Conservation (phyloP, 2,329 filamentous ascomycete genomes). For the Xylariaceae sp. region DNA sequence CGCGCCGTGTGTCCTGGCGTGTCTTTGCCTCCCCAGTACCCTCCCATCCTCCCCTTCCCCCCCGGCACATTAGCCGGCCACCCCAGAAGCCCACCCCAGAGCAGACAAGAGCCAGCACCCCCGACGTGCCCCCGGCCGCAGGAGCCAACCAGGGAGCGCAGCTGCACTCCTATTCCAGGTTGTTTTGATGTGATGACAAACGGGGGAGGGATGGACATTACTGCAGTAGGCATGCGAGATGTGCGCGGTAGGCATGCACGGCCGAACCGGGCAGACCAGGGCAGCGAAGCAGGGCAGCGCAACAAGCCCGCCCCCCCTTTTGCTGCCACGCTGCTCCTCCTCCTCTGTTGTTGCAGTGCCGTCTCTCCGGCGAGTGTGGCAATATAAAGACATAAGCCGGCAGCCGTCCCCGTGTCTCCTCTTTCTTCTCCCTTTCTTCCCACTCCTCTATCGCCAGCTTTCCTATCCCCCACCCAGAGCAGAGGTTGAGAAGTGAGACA, state of each 20-base stretch:
- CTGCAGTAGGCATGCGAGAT: conserved; percentile 4
- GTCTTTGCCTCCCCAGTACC: too few species aligned
- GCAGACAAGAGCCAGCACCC: too few species aligned
- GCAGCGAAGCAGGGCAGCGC: not conserved
- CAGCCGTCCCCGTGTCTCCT: not conserved
- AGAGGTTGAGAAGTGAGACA: conserved; percentile 10
- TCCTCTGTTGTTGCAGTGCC: too few species aligned
- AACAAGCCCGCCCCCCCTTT: not conserved
- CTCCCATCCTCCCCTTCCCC: too few species aligned
- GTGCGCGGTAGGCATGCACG: conserved; percentile 5
- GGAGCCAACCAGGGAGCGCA: conserved; percentile 12
- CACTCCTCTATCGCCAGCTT: conserved; percentile 3
- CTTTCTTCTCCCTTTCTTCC: conserved; percentile 1
- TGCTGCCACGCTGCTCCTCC: too few species aligned
- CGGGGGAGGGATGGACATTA: conserved; percentile 1
- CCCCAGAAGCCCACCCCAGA: too few species aligned
- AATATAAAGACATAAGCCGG: too few species aligned
- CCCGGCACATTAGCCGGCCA: too few species aligned
- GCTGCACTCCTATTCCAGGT: conserved; percentile 12
- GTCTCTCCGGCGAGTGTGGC: too few species aligned
- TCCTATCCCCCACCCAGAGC: conserved; percentile 1
- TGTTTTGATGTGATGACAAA: conserved; percentile 12
- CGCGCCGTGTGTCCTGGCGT: too few species aligned
- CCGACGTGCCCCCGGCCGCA: not conserved
- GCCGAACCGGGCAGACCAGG: conserved; percentile 3